These are phyloP conservation scores for Clathrospora elynae DNA, from an alignment of 2,329 filamentous ascomycete species.

Conservation along the genomic window DNA sequence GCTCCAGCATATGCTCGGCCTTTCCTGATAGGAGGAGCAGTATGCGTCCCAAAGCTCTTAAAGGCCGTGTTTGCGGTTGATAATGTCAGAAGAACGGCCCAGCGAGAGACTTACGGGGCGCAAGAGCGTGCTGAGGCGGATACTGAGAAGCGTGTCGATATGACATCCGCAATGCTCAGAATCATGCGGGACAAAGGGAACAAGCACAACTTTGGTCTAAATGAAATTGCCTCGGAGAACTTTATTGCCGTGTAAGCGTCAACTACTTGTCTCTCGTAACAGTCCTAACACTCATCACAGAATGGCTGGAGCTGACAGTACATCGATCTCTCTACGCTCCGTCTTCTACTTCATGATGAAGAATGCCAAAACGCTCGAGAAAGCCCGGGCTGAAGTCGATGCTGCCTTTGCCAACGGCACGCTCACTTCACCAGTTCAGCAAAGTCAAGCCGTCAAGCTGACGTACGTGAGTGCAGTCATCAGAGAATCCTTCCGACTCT, in stretches of 20 bases:
- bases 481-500: conserved; percentile 76
- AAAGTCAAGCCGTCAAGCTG: conserved; percentile 63
- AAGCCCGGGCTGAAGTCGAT: conserved; percentile 27
- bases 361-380: conserved; percentile 27
- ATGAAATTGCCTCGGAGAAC: conserved; percentile 36
- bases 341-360: conserved; percentile 50
- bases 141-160: conserved; percentile 32
- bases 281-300: conserved; percentile 7
- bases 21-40: conserved; percentile 11
- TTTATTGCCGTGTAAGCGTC: conserved; percentile 38
- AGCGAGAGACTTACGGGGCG: conserved; percentile 21
- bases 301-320: conserved; percentile 48
- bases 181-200: conserved; percentile 39
- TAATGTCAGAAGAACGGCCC: conserved; percentile 20
- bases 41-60: conserved; percentile 29
- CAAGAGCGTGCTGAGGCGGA: conserved; percentile 14
- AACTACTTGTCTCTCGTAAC: not conserved
- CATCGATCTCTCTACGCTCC: conserved; percentile 39
- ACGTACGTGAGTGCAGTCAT: conserved; percentile 77
- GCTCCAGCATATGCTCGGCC: conserved; percentile 18
- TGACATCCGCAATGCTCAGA: conserved; percentile 37
- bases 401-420: conserved; percentile 13
- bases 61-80: conserved; percentile 27
- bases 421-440: conserved; percentile 19
- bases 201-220: conserved; percentile 36